Evolutionary conservation across 345 rosid genomes (phyloP).

Genomic region (Citrus sp.): DNA sequence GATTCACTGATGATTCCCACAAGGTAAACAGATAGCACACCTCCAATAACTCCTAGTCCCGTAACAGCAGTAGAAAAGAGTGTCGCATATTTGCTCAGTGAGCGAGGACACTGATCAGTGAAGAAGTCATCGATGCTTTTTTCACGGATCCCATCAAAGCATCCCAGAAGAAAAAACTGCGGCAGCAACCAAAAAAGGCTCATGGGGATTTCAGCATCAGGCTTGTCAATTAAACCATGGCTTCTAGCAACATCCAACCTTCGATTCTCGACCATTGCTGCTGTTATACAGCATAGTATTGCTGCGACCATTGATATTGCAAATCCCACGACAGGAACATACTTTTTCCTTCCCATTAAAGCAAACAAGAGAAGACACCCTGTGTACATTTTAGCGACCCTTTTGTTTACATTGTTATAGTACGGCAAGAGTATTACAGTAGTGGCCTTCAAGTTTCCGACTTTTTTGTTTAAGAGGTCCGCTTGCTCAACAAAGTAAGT

Average conservation of each 20-base stretch:
- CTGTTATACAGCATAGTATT: no score
- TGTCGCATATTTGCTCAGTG: conserved; percentile 25
- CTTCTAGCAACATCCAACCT: no score
- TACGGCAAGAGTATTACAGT: conserved; percentile 29
- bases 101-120: conserved; percentile 27
- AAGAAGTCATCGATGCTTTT: conserved; percentile 26
- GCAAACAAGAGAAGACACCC: not conserved
- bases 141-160: conserved; percentile 26
- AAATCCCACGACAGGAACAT: conserved; percentile 20
- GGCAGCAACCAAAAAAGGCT: conserved; percentile 39
- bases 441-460: conserved; percentile 23
- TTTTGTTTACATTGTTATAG: conserved; percentile 9
- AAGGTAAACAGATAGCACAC: not conserved
- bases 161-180: conserved; percentile 34
- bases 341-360: not conserved
- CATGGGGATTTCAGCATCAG: conserved; percentile 15
- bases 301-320: conserved; percentile 33
- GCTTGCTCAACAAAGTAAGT: conserved; percentile 39
- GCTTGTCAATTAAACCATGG: no score
- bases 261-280: no score
- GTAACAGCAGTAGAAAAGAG: conserved; percentile 18
- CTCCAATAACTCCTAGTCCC: conserved; percentile 10
- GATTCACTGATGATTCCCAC: conserved; percentile 20
- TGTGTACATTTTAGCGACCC: not conserved
- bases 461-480: conserved; percentile 17